Conservation (phyloP, 2,329 filamentous ascomycete genomes). For the Hypoxylon sp. region DNA sequence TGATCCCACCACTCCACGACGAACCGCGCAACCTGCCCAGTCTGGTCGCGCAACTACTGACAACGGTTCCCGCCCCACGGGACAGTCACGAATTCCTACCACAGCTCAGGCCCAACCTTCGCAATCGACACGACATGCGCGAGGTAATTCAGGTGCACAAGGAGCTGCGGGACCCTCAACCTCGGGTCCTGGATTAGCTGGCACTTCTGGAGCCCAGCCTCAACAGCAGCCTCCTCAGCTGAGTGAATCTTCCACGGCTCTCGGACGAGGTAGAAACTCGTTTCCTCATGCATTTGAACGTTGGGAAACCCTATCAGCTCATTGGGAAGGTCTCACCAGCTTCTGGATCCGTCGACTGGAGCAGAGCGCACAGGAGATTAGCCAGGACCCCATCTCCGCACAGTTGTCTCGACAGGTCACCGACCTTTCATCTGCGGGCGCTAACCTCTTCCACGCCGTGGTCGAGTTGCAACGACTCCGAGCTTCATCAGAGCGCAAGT, state of each 20-base stretch:
- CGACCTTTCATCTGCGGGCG: constrained; percentile 95
- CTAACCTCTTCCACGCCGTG: constrained; percentile 96
- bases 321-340: constrained; percentile 97
- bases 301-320: constrained; percentile 96
- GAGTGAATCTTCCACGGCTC: constrained; percentile 52
- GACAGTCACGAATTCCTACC: constrained; percentile 38
- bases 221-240: constrained; percentile 43
- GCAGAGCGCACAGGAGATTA: constrained; percentile 88
- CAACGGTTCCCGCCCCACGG: constrained; percentile 37
- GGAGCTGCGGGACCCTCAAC: constrained; percentile 33
- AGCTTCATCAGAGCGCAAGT: constrained; percentile 96
- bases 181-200: constrained; percentile 48
- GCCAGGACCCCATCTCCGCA: constrained; percentile 83
- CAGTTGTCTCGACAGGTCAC: constrained; percentile 95
- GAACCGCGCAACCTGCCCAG: constrained; percentile 39
- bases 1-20: constrained; percentile 42
- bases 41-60: constrained; percentile 45
- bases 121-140: constrained; percentile 46
- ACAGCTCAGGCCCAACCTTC: constrained; percentile 44
- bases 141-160: constrained; percentile 42
- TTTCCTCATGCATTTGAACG: constrained; percentile 98
- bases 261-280: constrained; percentile 67
- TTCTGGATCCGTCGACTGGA: constrained; percentile 97
- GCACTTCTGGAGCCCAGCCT: constrained; percentile 51
- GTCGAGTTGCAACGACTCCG: constrained; percentile 94